phyloP scores from a whole-genome alignment of 2,329 filamentous ascomycete species.

The Monosporascus sp. region DNA sequence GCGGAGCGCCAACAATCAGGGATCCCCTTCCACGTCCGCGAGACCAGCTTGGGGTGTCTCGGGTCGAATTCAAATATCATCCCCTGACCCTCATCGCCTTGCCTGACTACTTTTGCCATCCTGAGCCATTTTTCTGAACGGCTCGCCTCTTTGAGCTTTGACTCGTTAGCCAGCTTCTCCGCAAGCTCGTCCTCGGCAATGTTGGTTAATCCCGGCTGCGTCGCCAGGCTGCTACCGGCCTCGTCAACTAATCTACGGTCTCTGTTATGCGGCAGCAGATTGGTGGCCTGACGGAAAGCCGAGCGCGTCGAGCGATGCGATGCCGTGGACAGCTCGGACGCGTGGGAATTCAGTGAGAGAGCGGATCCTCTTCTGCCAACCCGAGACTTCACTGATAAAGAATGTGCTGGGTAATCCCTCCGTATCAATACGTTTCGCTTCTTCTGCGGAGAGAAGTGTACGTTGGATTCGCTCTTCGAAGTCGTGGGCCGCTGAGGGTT shows the following conservation, averaged over 20 bases:
- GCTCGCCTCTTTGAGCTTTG: constrained; percentile 59
- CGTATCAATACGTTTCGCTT: constrained; percentile 42
- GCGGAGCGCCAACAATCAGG: constrained; percentile 91
- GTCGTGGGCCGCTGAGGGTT: constrained; percentile 39
- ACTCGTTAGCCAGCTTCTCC: constrained; percentile 47
- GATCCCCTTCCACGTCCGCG: constrained; percentile 96
- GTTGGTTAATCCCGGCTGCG: constrained; percentile 52
- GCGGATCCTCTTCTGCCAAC: constrained; percentile 53
- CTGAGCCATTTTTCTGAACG: constrained; percentile 63
- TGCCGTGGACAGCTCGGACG: constrained; percentile 45
- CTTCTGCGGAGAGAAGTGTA: constrained; percentile 38
- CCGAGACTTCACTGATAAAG: constrained; percentile 35
- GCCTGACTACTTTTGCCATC: constrained; percentile 56
- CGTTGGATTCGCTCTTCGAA: constrained; percentile 35
- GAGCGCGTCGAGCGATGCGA: constrained; percentile 52
- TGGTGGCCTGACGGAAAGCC: constrained; percentile 52
- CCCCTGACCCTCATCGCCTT: constrained; percentile 48
- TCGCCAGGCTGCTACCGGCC: constrained; percentile 62
- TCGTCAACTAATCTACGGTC: constrained; percentile 59
- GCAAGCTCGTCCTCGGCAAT: constrained; percentile 51
- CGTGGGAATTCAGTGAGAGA: constrained; percentile 54
- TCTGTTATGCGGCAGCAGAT: constrained; percentile 56
- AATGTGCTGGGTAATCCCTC: constrained; percentile 33
- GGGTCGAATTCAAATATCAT: constrained; percentile 76
- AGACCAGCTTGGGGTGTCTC: constrained; percentile 76